phyloP scores from a whole-genome alignment of 2,329 filamentous ascomycete genomes.

The Orbilia blumenaviensis region DNA sequence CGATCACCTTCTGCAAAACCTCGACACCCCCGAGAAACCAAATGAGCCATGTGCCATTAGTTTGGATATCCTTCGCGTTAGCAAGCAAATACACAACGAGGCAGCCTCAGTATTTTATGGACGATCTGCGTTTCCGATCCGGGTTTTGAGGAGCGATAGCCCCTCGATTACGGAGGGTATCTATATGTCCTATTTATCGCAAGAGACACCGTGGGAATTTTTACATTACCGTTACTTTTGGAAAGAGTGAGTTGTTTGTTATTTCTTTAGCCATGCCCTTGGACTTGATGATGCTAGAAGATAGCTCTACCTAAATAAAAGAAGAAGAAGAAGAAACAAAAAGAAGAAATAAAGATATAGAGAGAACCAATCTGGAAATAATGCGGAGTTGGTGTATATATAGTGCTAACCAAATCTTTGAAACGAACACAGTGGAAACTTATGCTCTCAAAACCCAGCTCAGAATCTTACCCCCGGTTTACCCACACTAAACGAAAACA shows the following conservation, averaged over 20 bases:
- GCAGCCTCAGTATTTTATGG: not conserved
- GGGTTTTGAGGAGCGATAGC: not conserved
- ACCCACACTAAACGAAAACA: not conserved
- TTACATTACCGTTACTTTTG: not conserved
- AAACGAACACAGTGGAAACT: not conserved
- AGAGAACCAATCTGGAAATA: too few relatives aligned
- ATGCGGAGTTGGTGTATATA: too few relatives aligned
- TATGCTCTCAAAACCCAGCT: not conserved
- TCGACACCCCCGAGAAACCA: too few relatives aligned
- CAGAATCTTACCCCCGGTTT: not conserved
- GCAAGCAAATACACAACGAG: not conserved
- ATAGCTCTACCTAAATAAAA: too few relatives aligned
- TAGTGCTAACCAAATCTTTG: not conserved
- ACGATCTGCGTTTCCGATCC: not conserved
- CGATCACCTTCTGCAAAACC: too few relatives aligned
- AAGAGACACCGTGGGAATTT: not conserved
- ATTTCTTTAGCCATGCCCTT: not conserved
- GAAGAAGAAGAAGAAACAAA: too few relatives aligned
- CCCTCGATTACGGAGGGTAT: not conserved
- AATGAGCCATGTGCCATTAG: not conserved
- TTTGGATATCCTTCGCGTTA: constrained; percentile 4
- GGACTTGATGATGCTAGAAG: too few relatives aligned
- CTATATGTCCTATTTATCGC: not conserved
- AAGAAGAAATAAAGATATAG: not conserved
- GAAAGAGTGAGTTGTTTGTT: not conserved